These are phyloP conservation scores for Corynascus novoguineensis DNA, from an alignment of 495 filamentous ascomycete genomes.

Conservation along the genomic window DNA sequence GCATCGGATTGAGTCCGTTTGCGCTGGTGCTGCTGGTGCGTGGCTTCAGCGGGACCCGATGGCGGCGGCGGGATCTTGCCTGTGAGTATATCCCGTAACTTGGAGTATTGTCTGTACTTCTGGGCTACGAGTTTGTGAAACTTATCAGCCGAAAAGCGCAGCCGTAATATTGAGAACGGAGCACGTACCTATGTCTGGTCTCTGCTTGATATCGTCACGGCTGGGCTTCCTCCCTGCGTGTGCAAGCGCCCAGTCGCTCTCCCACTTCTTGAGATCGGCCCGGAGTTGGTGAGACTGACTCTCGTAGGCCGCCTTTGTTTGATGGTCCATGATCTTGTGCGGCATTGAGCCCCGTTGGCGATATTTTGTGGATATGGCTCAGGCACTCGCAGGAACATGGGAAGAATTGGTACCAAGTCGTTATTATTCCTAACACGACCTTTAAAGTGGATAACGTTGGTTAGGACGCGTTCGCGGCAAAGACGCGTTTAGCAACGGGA, in stretches of 20 bases:
- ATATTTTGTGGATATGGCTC: background rate
- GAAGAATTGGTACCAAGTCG: background rate
- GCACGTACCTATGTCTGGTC: slow-evolving; percentile 68
- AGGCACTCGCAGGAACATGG: background rate
- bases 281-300: slow-evolving; percentile 50
- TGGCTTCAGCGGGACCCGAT: slow-evolving; percentile 24
- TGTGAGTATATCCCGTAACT: slow-evolving; percentile 56
- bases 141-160: background rate
- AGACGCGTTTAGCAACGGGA: background rate
- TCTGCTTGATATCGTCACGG: slow-evolving; percentile 80
- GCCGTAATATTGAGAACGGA: background rate
- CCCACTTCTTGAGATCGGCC: slow-evolving; percentile 79
- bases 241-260: slow-evolving; percentile 63
- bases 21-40: slow-evolving; percentile 30
- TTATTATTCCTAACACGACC: too few relatives aligned
- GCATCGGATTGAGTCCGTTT: slow-evolving; percentile 36
- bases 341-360: background rate
- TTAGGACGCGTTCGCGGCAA: background rate
- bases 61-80: slow-evolving; percentile 40
- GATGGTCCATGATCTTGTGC: slow-evolving; percentile 39
- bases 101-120: slow-evolving; percentile 90
- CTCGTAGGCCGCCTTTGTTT: slow-evolving; percentile 35
- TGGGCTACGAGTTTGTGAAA: slow-evolving; percentile 48
- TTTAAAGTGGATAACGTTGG: too few relatives aligned
- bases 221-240: slow-evolving; percentile 72